Evolutionary conservation across 1,139 yeast species (phyloP), one percentile per base, ranked within the genome.

Genomic region (Blastobotrys persicus): DNA sequence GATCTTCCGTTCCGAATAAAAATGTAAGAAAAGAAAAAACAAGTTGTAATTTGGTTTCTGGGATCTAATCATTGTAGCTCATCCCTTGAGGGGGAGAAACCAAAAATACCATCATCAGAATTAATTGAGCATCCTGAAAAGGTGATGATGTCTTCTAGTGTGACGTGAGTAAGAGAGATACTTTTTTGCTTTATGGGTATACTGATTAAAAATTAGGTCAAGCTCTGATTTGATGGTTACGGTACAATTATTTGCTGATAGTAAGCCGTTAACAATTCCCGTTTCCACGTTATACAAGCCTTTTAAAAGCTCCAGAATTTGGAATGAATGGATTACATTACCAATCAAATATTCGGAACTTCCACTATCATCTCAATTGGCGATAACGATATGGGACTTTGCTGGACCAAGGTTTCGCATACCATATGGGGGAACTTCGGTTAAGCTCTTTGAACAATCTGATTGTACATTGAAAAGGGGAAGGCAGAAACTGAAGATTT

Each of bases 311-410:
- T 55, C 62, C 2, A 54, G 67, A 42, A 60, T 57, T 43, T 80
- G 83, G 83, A 74, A 79, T 53, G 80, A 80, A 56, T 81, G 86
- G 83, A 66, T 88, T 28, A 75, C 78, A 44, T 66, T 92, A 44
- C 92, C 97, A 0, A 76, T 89, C 4, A 74, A 76, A 52, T 81
- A 85, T 58, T 77, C 79, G 50, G 94, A 88, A 59, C 65, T 92
- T 14, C 82, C 88, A 3, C 63, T 80, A 28, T 78, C 79, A 41
- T 68, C 92, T 2, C 78, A 75, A 56, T 65, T 91, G 28, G 77
- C 78, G 50, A 73, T 92, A 35, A 73, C 78, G n/a, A 61, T 85
- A 11, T 85, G 80, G 79, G 95, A 85, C 60, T 79, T 75, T 58
- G 79, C 75, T 16, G 81, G 83, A 5, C 74, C 79, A 1, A 66